Base-by-base conservation (phyloP, 2,329 filamentous ascomycete genomes). In the Xylariaceae sp. region DNA sequence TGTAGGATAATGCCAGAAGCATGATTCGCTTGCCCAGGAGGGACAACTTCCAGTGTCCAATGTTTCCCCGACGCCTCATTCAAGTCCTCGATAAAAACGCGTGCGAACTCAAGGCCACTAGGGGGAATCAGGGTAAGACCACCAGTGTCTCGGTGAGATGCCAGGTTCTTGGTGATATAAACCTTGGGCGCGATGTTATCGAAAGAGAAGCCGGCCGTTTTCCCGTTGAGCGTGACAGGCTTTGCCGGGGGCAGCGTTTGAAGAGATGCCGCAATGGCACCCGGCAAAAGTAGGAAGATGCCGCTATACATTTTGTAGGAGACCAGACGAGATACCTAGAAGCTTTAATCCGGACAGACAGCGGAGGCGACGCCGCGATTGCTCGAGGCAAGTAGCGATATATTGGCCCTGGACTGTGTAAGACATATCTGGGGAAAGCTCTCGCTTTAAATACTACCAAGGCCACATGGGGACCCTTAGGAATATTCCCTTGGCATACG, bases 41-140 rank as follows among this genome's bases (percentile, higher is more conserved):
- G 69, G 37, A 78, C 74, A 1, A 65, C 62, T 47, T 75, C 64
- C 13, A 82, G 66, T 1, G 72, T 71, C 77, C 78, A 81, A 2
- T 73, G 68, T 5, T 65, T 64, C 15, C 75, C 73, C 1, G 78
- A 76, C 2, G 78, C 57, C 8, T 73, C 63, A 3, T 71, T 66
- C 1, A 83, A 69, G 61, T 83, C 80, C 2, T 74, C 65, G 18
- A 70, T 66, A 58, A 82, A 81, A 0, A 74, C 77, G 15, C 72
- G 66, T 1, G 79, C 80, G 48, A 82, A 82, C 2, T 81, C 76
- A n/a, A 70, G 63, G 1, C 77, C 77, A 0, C 75, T 77, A 0
- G 80, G 80, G 1, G 80, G 80, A 49, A 82, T 82, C 7, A 82
- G 71, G 0, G 79, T 82, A 34, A 81, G 66, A 0, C 80, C 80